Percentiles rank a stretch among this genome's conserved stretches.
These are phyloP conservation scores for Macrophomina tecta DNA, from an alignment of 2,329 filamentous ascomycete genomes.

Conservation along the genomic window DNA sequence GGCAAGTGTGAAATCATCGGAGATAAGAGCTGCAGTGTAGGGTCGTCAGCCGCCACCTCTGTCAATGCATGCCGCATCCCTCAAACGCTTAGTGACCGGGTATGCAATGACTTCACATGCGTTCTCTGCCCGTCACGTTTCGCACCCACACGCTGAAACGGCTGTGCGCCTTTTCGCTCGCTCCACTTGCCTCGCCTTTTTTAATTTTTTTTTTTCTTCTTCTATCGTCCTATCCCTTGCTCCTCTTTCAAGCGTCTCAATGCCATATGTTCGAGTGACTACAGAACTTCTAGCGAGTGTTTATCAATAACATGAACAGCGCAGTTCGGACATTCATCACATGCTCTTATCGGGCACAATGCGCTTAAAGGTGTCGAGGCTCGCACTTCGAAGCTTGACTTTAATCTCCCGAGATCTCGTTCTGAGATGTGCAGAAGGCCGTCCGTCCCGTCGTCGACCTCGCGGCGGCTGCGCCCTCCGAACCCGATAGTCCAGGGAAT, in stretches of 20 bases:
- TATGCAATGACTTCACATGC: background rate
- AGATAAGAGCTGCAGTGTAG: slow-evolving; percentile 9
- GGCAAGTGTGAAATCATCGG: slow-evolving; percentile 14
- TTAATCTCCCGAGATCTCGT: too few species aligned
- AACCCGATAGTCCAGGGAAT: background rate
- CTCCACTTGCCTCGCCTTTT: too few species aligned
- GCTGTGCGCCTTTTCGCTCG: background rate
- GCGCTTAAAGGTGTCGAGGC: too few species aligned
- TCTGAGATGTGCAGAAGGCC: too few species aligned
- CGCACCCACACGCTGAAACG: background rate
- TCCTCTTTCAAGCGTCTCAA: too few species aligned
- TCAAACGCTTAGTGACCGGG: background rate
- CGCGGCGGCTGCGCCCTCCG: background rate
- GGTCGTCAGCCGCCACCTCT: background rate
- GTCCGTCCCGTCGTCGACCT: too few species aligned
- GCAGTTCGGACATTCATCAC: too few species aligned
- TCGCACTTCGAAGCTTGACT: too few species aligned
- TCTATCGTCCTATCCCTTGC: background rate
- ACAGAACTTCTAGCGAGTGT: too few species aligned
- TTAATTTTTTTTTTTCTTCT: background rate
- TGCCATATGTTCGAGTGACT: too few species aligned
- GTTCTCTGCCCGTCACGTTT: background rate
- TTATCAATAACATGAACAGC: too few species aligned
- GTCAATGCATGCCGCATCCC: background rate
- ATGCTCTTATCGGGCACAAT: too few species aligned